A percentile compares a stretch with the other conserved stretches of the same genome.
phyloP scores from a whole-genome alignment of 2,329 filamentous ascomycete species.

The Nothophaeocryptopus gaeumannii region DNA sequence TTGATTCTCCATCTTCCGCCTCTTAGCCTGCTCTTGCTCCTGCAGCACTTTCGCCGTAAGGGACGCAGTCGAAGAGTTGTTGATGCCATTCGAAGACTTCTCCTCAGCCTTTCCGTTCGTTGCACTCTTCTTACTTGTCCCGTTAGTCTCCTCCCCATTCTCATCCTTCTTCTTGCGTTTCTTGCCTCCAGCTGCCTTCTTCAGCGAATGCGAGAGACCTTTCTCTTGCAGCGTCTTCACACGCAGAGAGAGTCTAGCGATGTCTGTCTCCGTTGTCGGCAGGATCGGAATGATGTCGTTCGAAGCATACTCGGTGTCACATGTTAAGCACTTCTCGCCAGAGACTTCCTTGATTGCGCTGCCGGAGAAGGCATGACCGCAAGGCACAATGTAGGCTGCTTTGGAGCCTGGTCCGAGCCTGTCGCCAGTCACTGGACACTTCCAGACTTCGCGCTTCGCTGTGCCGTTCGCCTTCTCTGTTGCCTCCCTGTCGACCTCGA shows the following conservation, averaged over 20 bases:
- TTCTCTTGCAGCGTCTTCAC: conserved; percentile 66
- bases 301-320: conserved; percentile 67
- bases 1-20: conserved; percentile 64
- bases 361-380: conserved; percentile 91
- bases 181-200: conserved; percentile 64
- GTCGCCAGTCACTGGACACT: conserved; percentile 86
- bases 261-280: conserved; percentile 67
- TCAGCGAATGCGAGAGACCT: conserved; percentile 80
- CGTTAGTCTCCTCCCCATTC: conserved; percentile 35
- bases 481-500: conserved; percentile 54
- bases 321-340: conserved; percentile 61
- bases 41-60: conserved; percentile 82
- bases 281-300: conserved; percentile 83
- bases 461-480: conserved; percentile 40
- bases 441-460: conserved; percentile 56
- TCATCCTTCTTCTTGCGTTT: conserved; percentile 66
- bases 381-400: conserved; percentile 87
- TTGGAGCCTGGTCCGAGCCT: conserved; percentile 75
- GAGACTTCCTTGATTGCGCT: conserved; percentile 67
- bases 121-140: conserved; percentile 10
- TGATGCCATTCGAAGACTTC: conserved; percentile 60
- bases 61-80: conserved; percentile 80
- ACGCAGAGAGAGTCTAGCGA: conserved; percentile 64
- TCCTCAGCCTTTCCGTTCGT: conserved; percentile 16
- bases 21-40: conserved; percentile 80